These are phyloP conservation scores for Botrytis squamosa DNA, from an alignment of 2,329 filamentous ascomycete species.

Conservation along the genomic window DNA sequence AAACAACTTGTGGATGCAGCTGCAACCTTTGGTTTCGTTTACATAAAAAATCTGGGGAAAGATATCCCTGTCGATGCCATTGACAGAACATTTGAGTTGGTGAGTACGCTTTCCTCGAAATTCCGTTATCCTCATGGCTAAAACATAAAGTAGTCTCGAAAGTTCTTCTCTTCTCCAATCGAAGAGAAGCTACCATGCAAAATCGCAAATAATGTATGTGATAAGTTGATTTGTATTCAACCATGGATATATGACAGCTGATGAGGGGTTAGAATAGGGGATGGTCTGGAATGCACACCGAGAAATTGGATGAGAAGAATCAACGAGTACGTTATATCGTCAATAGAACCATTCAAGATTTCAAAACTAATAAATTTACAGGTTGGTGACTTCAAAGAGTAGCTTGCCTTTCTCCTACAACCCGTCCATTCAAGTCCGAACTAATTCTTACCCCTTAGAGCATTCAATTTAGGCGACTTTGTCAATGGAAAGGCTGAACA, in stretches of 20 bases:
- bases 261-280: conserved; percentile 66
- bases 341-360: conserved; percentile 35
- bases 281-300: conserved; percentile 84
- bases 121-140: conserved; percentile 4
- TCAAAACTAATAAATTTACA: conserved; percentile 39
- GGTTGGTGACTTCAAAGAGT: conserved; percentile 90
- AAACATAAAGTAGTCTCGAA: conserved; percentile 54
- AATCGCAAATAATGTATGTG: conserved; percentile 61
- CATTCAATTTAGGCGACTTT: conserved; percentile 89
- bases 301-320: conserved; percentile 80
- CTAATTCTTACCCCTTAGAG: conserved; percentile 50
- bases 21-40: conserved; percentile 82
- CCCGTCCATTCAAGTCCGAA: conserved; percentile 1
- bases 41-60: conserved; percentile 71
- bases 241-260: conserved; percentile 19
- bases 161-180: conserved; percentile 68
- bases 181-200: conserved; percentile 73
- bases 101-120: conserved; percentile 52
- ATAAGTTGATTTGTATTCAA: conserved; percentile 15
- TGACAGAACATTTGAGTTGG: conserved; percentile 70
- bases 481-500: conserved; percentile 66
- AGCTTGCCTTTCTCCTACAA: conserved; percentile 30
- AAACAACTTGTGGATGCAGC: conserved; percentile 77
- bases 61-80: conserved; percentile 68
- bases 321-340: conserved; percentile 57